Conservation (phyloP, 148 eudicot genomes). For the Diospyros kaki region DNA sequence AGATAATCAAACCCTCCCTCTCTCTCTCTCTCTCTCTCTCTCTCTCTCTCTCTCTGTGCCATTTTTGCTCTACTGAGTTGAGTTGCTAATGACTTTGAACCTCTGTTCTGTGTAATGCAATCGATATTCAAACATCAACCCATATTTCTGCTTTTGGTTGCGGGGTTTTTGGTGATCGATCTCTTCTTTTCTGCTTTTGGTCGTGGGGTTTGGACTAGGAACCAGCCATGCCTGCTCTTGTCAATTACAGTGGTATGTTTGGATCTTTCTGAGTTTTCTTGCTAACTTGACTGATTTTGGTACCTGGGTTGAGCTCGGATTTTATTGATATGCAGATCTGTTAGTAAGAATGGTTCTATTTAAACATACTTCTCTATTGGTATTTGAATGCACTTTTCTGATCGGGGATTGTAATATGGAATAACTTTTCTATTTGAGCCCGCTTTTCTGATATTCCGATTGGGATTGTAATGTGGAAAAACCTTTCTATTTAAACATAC, state of each 20-base stretch:
- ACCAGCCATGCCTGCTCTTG: constrained; percentile 63
- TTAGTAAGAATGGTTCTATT: too few species aligned
- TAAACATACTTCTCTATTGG: too few species aligned
- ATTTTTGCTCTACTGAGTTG: constrained; percentile 24
- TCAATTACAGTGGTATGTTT: constrained; percentile 74
- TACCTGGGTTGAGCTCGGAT: neutral
- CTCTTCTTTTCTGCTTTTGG: constrained; percentile 21
- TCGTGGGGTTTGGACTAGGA: constrained; percentile 15
- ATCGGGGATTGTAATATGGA: neutral
- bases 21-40: neutral
- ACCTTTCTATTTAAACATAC: neutral
- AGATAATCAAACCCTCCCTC: neutral
- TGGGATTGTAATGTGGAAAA: neutral
- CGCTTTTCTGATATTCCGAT: too few species aligned
- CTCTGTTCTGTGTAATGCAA: constrained; percentile 22
- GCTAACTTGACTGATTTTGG: neutral
- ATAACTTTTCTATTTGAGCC: too few species aligned
- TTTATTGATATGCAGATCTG: too few species aligned
- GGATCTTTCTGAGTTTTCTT: neutral
- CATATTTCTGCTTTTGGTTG: constrained; percentile 11
- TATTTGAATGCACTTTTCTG: too few species aligned
- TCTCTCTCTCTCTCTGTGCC: constrained; percentile 6
- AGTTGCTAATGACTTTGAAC: constrained; percentile 9
- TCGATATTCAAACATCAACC: constrained; percentile 11
- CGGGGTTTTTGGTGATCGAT: constrained; percentile 29